Base-by-base conservation (phyloP, 768 basidiomycete species). In the Pleurotus salmoneostramineus region DNA sequence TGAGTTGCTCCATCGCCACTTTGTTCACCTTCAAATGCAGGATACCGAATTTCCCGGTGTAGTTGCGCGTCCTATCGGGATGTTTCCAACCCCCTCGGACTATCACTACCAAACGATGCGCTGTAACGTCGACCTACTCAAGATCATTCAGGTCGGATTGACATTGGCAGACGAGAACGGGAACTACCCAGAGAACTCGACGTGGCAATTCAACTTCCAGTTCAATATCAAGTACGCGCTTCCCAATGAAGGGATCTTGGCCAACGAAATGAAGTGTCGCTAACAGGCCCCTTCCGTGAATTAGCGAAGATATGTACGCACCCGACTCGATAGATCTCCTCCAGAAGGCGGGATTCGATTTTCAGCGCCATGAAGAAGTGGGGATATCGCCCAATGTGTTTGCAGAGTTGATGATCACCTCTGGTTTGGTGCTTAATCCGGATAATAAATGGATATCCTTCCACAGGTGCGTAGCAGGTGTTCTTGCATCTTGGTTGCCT, bases 61-160 rank as follows among this genome's bases (percentile, higher is more conserved):
- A 44, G 97, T 99, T 56, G 97, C 96, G 3, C 84, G 97, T 15
- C 97, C 97, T 2, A 96, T 99, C 66, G 97, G 97, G 4, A 79
- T 87, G 35, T 98, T 98, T 80, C 94, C 93, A 71, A 95, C 95
- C 0, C 93, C 94, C 8, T 94, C 94, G 17, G 97, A 99, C 74
- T 98, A 98, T 68, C 96, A 98, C 73, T 99, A 98, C 73, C 97
- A 99, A 73, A 99, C 97, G 2, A 96, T 99, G 91, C 88, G 97
- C 60, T 97, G 95, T 77, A 99, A 99, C 73, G 97, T 98, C 66
- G 97, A 99, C 80, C 78, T 98, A 50, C 82, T 99, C 63, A 94
- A 93, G 77, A 91, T 98, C 74, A 98, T 99, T 51, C 97, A 99
- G 75, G 86, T 98, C 60, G 97, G 97, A 4, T 83, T 99, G 62